Evolutionary conservation across 495 filamentous ascomycete species (phyloP).

Genomic region (Penicillium angulare): DNA sequence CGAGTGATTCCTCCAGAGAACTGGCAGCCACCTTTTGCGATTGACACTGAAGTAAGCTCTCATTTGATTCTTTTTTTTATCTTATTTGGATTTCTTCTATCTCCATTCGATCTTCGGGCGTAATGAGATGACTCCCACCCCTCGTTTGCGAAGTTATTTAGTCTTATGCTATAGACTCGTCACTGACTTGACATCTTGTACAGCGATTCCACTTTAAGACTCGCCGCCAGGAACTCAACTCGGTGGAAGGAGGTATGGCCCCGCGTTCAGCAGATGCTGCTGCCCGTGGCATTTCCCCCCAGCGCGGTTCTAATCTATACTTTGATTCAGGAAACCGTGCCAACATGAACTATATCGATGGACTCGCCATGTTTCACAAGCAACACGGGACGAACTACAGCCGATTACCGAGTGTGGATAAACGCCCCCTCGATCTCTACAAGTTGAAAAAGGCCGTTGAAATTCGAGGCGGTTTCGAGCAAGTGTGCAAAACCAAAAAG

Average conservation of each 20-base stretch:
- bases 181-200: background rate
- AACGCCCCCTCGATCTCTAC: constrained; percentile 94
- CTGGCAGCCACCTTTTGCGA: constrained; percentile 93
- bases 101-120: no score
- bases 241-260: constrained; percentile 92
- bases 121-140: no score
- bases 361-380: constrained; percentile 93
- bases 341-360: constrained; percentile 94
- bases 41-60: constrained; percentile 86
- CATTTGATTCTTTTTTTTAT: constrained; percentile 2
- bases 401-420: constrained; percentile 94
- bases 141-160: no score
- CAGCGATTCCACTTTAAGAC: constrained; percentile 97
- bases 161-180: constrained; percentile 8
- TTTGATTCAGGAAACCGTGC: constrained; percentile 74
- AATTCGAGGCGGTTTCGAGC: constrained; percentile 86
- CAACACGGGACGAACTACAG: constrained; percentile 93
- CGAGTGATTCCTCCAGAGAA: constrained; percentile 91
- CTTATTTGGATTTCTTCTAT: constrained; percentile 5
- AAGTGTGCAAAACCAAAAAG: constrained; percentile 95
- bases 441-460: constrained; percentile 97
- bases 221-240: constrained; percentile 95
- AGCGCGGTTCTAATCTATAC: constrained; percentile 37
- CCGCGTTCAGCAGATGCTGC: constrained; percentile 32
- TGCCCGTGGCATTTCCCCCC: constrained; percentile 32